Evolutionary conservation across 2,329 filamentous ascomycete species (phyloP), one percentile per base, ranked within the genome.

Genomic region (Venturia pyrina): DNA sequence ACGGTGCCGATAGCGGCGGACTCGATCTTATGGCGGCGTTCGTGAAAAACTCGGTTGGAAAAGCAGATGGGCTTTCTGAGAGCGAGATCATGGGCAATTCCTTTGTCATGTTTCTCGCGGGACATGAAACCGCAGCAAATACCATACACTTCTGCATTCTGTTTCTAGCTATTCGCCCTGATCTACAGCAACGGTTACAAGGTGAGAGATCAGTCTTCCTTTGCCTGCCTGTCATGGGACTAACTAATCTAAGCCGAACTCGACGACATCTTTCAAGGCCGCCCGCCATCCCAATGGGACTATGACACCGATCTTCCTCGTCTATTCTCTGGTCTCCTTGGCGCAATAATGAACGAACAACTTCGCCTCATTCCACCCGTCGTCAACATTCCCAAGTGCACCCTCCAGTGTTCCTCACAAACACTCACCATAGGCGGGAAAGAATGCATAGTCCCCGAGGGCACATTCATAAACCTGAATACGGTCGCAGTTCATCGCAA

Each of bases 71-170:
- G 3, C 65, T 89, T n/a, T 80, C 77, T 5, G 83, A 87, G 68
- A 80, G 81, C 5, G 88, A 92, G 65, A 87, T 93, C 67, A 77
- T 89, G 37, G 88, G 89, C 63, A 92, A 92, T 72, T 85, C 88
- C 28, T 84, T 84, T 67, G 79, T 83, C 62, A 77, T 85, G 67
- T 82, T 84, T 67, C 80, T 93, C 1, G 90, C 90, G 0, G 90
- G 90, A 15, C 89, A 95, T 75, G 90, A 95, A 75, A 93, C 90
- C 1, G 89, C 89, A 1, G 89, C 89, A 61, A 91, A 90, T 74
- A 83, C 85, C 4, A 79, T 92, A 48, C 88, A 93, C 76, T 92
- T 90, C 73, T 81, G 86, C 1, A 76, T 92, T 4, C 73, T 91
- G 44, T 82, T 86, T 70, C 82, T 93, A 6, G 90, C 89, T 17